phyloP scores from a whole-genome alignment of 2,329 filamentous ascomycete species.

The Aspergillus melleus region DNA sequence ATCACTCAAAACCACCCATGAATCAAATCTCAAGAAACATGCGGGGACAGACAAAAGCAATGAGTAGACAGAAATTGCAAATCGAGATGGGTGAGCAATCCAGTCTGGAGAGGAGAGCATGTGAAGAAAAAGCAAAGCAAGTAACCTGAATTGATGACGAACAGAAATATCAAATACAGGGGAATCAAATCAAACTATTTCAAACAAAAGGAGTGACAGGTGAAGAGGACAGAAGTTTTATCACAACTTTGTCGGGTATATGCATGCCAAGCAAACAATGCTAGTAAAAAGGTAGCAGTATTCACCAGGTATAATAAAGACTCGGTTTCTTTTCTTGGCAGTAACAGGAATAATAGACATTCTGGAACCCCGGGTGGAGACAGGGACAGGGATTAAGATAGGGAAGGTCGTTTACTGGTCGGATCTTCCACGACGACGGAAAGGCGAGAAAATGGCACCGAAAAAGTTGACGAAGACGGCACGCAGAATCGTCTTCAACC shows the following conservation, averaged over 20 bases:
- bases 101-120: conserved; percentile 21
- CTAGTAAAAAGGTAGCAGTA: background rate
- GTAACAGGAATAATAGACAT: conserved; percentile 27
- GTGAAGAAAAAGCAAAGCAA: conserved; percentile 19
- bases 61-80: background rate
- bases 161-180: conserved; percentile 35
- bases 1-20: background rate
- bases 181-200: conserved; percentile 28
- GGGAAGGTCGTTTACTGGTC: conserved; percentile 25
- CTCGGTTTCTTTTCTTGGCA: conserved; percentile 17
- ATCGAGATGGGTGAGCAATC: conserved; percentile 5
- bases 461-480: conserved; percentile 43
- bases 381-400: background rate
- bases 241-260: conserved; percentile 25
- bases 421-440: conserved; percentile 37
- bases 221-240: conserved; percentile 8
- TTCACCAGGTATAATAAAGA: background rate
- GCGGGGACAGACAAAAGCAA: background rate
- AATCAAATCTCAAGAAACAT: background rate
- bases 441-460: conserved; percentile 39
- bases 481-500: conserved; percentile 42
- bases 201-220: conserved; percentile 23
- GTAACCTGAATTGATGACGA: conserved; percentile 9
- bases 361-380: background rate
- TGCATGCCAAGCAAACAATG: conserved; percentile 27